phyloP scores from a whole-genome alignment of 441 rosid genomes.

The Gossypium davidsonii region DNA sequence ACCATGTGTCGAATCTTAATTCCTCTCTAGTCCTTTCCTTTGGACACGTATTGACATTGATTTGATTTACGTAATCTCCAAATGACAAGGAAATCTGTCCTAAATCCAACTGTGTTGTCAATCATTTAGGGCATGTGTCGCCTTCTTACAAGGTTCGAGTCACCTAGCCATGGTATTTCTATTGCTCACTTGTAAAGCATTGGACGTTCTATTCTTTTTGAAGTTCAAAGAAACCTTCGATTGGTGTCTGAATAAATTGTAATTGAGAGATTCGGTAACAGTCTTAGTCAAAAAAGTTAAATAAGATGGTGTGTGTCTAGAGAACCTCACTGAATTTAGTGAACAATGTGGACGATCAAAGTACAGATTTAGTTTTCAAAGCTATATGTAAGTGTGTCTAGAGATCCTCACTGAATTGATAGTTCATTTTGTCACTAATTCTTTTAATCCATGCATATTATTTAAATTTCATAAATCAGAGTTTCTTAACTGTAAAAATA shows the following conservation, averaged over 20 bases:
- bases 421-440: neutral
- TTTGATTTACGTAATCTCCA: conserved; percentile 4
- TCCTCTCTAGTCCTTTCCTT: neutral
- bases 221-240: neutral
- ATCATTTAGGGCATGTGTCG: conserved; percentile 10
- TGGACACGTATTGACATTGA: neutral
- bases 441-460: neutral
- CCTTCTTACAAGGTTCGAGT: neutral
- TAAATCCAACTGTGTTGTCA: neutral
- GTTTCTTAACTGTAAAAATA: too few relatives aligned
- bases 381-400: neutral
- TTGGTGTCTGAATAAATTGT: neutral
- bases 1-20: neutral
- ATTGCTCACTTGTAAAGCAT: neutral
- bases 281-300: neutral
- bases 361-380: neutral
- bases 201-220: neutral
- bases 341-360: neutral
- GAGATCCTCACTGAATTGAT: neutral
- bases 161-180: neutral
- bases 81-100: conserved; percentile 13
- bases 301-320: neutral
- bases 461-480: too few relatives aligned
- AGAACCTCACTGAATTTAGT: too few relatives aligned
- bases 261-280: neutral